These are phyloP conservation scores for Cercophora samala DNA, from an alignment of 495 filamentous ascomycete genomes.

Conservation along the genomic window DNA sequence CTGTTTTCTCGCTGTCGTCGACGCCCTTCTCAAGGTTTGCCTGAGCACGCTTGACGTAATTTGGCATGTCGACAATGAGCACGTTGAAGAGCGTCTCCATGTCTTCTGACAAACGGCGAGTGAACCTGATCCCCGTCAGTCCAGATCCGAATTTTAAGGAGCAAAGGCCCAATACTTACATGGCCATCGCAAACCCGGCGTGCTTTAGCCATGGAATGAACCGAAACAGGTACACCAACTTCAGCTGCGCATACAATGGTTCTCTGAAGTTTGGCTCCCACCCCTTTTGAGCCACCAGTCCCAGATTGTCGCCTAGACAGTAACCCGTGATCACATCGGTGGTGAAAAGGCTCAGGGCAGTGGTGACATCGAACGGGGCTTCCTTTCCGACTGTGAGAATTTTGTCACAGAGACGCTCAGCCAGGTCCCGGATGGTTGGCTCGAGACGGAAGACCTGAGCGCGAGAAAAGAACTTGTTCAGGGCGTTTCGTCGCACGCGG, in stretches of 20 bases:
- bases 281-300: not conserved
- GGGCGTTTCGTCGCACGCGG: slow-evolving; percentile 16
- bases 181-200: not conserved
- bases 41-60: not conserved
- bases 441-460: slow-evolving; percentile 14
- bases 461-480: slow-evolving; percentile 18
- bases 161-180: not conserved
- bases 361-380: not conserved
- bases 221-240: not conserved
- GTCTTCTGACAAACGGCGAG: not conserved
- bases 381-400: not conserved
- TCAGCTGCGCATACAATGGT: not conserved
- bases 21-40: not conserved
- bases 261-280: not conserved
- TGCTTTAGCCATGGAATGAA: not conserved
- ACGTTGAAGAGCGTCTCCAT: not conserved
- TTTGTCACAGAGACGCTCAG: not conserved
- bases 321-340: not conserved
- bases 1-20: not conserved
- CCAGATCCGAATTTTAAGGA: not conserved
- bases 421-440: slow-evolving; percentile 9
- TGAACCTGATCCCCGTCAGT: not conserved
- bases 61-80: not conserved
- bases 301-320: not conserved
- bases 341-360: not conserved